These are phyloP conservation scores for Pseudonectria foliicola DNA, from an alignment of 2,329 filamentous ascomycete genomes.

Conservation along the genomic window DNA sequence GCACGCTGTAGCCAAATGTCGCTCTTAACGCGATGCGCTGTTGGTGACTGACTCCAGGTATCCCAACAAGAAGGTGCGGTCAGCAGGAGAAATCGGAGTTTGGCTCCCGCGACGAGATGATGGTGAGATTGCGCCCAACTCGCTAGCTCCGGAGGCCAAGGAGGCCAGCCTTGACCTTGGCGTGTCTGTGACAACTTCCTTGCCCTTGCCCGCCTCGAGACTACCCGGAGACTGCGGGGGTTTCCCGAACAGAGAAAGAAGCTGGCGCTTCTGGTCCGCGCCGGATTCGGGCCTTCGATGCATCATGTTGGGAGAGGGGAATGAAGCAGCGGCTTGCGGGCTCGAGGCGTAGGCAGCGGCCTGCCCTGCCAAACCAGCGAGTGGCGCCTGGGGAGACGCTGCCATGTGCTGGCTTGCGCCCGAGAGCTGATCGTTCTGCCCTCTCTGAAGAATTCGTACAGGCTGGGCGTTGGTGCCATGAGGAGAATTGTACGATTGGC, in stretches of 20 bases:
- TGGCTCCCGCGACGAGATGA: constrained; percentile 40
- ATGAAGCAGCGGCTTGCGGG: constrained; percentile 11
- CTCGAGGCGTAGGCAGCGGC: constrained; percentile 12
- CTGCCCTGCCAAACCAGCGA: constrained; percentile 13
- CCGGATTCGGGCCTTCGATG: constrained; percentile 20
- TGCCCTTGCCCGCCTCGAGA: constrained; percentile 18
- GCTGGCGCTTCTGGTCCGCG: constrained; percentile 26
- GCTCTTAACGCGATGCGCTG: constrained; percentile 26
- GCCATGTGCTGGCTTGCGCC: constrained; percentile 5
- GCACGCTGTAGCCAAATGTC: constrained; percentile 1
- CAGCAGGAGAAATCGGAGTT: constrained; percentile 57
- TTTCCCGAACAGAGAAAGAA: constrained; percentile 59
- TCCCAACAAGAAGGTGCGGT: constrained; percentile 68
- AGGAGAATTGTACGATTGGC: constrained; percentile 2
- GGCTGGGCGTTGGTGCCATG: constrained; percentile 14
- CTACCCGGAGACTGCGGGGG: constrained; percentile 17
- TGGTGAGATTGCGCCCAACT: constrained; percentile 13
- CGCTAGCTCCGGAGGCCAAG: constrained; percentile 34
- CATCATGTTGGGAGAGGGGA: constrained; percentile 7
- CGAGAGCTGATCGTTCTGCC: constrained; percentile 22
- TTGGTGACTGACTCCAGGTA: constrained; percentile 57
- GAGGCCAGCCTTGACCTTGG: constrained; percentile 35
- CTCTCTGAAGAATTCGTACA: constrained; percentile 30
- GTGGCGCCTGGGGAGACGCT: constrained; percentile 16
- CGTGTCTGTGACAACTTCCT: constrained; percentile 15